These are phyloP conservation scores for Arthroderma uncinatum DNA, from an alignment of 2,329 filamentous ascomycete species.

Conservation along the genomic window DNA sequence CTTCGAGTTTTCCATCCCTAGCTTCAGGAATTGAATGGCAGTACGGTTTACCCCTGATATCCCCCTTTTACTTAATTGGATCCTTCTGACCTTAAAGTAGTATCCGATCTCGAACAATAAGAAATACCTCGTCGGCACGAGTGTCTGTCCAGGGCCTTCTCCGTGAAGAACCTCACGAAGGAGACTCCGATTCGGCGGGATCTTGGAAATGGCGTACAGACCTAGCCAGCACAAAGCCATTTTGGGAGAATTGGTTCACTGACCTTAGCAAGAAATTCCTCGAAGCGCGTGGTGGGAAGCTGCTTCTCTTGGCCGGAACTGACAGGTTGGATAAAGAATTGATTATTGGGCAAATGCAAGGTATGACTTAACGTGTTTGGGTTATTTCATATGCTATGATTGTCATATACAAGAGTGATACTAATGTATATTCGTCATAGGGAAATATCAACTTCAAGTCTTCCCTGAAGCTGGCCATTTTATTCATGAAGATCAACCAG, in stretches of 20 bases:
- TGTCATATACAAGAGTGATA: background rate
- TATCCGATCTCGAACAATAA: constrained; percentile 72
- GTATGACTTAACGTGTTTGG: constrained; percentile 34
- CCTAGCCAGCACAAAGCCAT: constrained; percentile 69
- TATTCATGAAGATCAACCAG: constrained; percentile 86
- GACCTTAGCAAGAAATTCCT: constrained; percentile 84
- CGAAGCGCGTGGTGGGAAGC: constrained; percentile 66
- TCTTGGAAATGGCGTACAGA: constrained; percentile 81
- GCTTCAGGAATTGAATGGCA: constrained; percentile 88
- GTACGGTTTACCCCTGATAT: constrained; percentile 24
- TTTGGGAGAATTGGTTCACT: constrained; percentile 90
- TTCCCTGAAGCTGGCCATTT: constrained; percentile 95
- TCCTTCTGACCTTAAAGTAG: constrained; percentile 20
- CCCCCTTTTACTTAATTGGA: background rate
- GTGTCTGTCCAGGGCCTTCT: constrained; percentile 78
- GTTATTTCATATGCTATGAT: background rate
- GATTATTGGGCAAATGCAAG: constrained; percentile 96
- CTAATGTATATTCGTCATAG: constrained; percentile 17
- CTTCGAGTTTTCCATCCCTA: constrained; percentile 63
- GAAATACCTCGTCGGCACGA: constrained; percentile 71
- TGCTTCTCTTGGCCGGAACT: constrained; percentile 76
- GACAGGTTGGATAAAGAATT: constrained; percentile 83
- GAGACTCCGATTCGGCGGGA: constrained; percentile 27
- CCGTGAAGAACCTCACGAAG: constrained; percentile 30
- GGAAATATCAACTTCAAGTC: constrained; percentile 91